These are phyloP conservation scores for Colletotrichum gloeosporioides DNA, from an alignment of 2,329 filamentous ascomycete species.

Conservation along the genomic window DNA sequence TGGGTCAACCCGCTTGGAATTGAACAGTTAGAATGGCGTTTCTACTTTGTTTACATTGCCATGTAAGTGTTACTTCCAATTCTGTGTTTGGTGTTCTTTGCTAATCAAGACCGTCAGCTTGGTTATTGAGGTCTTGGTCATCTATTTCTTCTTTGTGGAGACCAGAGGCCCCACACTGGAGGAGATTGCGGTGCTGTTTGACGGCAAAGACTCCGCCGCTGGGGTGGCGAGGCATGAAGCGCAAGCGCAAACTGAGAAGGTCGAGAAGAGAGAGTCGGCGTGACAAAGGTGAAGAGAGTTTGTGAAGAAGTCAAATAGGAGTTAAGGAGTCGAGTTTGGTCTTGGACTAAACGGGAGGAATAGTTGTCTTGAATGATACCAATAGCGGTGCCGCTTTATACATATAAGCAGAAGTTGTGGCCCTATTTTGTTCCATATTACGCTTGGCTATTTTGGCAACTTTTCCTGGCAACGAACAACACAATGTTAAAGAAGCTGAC, in stretches of 20 bases:
- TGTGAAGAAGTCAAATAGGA: neutral
- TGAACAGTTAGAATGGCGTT: constrained; percentile 44
- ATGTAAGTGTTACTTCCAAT: constrained; percentile 11
- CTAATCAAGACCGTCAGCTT: constrained; percentile 10
- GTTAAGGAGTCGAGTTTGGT: neutral
- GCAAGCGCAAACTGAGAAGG: neutral
- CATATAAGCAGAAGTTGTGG: neutral
- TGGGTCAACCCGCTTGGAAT: constrained; percentile 49
- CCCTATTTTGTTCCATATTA: neutral
- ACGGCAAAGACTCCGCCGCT: constrained; percentile 8
- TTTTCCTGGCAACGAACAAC: neutral
- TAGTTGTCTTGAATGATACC: neutral
- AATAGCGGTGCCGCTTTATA: neutral
- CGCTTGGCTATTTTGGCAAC: neutral
- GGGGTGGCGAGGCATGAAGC: constrained; percentile 6
- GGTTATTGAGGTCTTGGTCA: constrained; percentile 37
- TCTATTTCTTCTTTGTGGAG: constrained; percentile 48
- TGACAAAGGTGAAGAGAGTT: neutral
- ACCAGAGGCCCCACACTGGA: constrained; percentile 60
- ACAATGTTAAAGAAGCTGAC: neutral
- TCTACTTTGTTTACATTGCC: constrained; percentile 48
- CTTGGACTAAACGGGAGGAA: neutral
- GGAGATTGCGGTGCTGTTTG: constrained; percentile 35
- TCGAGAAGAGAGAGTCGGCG: neutral
- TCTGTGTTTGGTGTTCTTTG: fast-evolving